These are phyloP conservation scores for Calocera cornea DNA, from an alignment of 768 basidiomycete genomes.

Conservation along the genomic window DNA sequence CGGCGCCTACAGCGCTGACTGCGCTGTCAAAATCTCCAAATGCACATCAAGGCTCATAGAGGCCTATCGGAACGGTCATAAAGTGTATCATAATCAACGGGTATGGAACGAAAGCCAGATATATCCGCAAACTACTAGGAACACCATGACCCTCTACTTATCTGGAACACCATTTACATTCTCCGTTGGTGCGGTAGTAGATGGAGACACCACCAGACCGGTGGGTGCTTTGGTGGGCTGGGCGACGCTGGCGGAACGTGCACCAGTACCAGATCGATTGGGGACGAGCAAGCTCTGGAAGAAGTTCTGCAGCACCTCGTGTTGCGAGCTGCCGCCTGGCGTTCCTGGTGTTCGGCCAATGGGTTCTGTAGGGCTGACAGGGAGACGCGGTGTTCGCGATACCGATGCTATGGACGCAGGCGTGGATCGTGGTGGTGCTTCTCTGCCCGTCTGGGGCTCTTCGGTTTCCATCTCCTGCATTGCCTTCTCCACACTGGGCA, in stretches of 20 bases:
- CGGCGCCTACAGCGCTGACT: background rate
- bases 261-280: conserved; percentile 22
- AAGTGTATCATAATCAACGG: background rate
- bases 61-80: background rate
- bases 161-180: background rate
- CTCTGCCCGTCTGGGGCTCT: conserved; percentile 21
- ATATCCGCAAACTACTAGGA: background rate
- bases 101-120: background rate
- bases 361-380: background rate
- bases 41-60: background rate
- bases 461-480: conserved; percentile 72
- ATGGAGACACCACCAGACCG: background rate
- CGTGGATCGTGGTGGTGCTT: background rate
- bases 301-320: conserved; percentile 56
- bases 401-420: conserved; percentile 8
- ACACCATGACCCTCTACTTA: background rate
- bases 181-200: conserved; percentile 6
- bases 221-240: background rate
- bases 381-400: conserved; percentile 6
- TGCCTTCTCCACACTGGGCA: conserved; percentile 80
- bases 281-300: conserved; percentile 69
- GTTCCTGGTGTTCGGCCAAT: conserved; percentile 41
- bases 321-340: conserved; percentile 34
- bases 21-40: background rate
- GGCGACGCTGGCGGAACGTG: background rate